Evolutionary conservation across 768 basidiomycete genomes (phyloP).

Genomic region (Fomitopsis serialis): DNA sequence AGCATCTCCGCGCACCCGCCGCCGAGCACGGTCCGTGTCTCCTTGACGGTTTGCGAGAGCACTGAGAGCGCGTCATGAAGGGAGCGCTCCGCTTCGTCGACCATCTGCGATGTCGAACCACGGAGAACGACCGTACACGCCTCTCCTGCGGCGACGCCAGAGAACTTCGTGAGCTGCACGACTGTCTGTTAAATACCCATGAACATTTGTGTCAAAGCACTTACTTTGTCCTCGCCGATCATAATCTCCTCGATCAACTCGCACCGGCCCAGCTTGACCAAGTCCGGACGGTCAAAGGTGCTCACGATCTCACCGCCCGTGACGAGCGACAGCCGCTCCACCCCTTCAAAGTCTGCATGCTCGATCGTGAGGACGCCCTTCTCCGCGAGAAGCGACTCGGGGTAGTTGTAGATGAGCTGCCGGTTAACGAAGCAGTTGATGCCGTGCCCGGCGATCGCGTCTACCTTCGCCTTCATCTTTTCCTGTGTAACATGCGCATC

Average conservation of each 20-base stretch:
- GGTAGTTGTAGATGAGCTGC: constrained; percentile 99
- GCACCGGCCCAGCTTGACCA: constrained; percentile 88
- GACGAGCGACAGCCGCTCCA: constrained; percentile 91
- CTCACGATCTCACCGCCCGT: constrained; percentile 97
- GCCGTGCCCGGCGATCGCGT: constrained; percentile 88
- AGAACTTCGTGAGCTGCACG: constrained; percentile 97
- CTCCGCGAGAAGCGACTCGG: constrained; percentile 92
- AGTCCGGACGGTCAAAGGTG: constrained; percentile 90
- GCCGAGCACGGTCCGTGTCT: constrained; percentile 90
- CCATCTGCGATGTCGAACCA: constrained; percentile 97
- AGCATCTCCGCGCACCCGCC: constrained; percentile 98
- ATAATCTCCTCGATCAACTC: constrained; percentile 98
- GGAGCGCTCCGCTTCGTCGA: constrained; percentile 97
- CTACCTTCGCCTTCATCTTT: constrained; percentile 99
- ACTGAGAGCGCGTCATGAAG: constrained; percentile 97
- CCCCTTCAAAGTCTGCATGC: constrained; percentile 98
- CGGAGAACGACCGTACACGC: constrained; percentile 98
- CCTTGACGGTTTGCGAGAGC: constrained; percentile 95
- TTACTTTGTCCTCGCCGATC: constrained; percentile 97
- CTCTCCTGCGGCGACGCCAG: constrained; percentile 95
- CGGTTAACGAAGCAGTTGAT: constrained; percentile 98
- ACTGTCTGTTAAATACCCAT: too few species aligned
- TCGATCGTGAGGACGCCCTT: constrained; percentile 95
- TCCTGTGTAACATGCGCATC: constrained; percentile 52
- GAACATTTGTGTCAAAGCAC: too few species aligned